Evolutionary conservation across 345 rosid genomes (phyloP).

Genomic region (Carallia pectinifolia): DNA sequence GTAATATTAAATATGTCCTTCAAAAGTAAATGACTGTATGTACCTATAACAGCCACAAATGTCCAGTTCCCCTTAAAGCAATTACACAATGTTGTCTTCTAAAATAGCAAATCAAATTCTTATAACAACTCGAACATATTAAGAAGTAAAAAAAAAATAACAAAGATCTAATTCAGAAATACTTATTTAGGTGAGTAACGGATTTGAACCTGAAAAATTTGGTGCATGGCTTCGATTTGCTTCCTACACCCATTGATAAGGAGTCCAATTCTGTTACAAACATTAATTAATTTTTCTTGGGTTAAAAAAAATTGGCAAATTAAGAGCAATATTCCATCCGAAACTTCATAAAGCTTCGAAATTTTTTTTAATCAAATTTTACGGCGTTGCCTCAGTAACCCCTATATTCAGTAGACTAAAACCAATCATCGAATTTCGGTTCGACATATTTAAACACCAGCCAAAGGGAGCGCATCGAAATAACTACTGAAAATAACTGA

Average conservation of each 20-base stretch:
- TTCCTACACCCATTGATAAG: conserved; percentile 95
- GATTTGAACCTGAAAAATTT: conserved; percentile 99
- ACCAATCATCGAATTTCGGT: no score
- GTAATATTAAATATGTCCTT: conserved; percentile 8
- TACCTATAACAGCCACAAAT: conserved; percentile 39
- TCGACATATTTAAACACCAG: no score
- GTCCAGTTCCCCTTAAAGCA: conserved; percentile 34
- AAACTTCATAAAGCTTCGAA: no score
- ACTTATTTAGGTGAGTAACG: conserved; percentile 49
- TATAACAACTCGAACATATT: conserved; percentile 25
- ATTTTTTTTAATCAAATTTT: no score
- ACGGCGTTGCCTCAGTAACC: no score
- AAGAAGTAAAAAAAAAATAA: background rate
- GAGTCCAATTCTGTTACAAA: conserved; percentile 88
- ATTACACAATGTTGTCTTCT: conserved; percentile 23
- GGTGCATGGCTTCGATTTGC: conserved; percentile 99
- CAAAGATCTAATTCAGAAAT: conserved; percentile 22
- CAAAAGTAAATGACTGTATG: conserved; percentile 25
- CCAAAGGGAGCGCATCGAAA: background rate
- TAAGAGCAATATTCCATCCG: no score
- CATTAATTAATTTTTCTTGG: conserved; percentile 59
- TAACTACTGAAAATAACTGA: background rate
- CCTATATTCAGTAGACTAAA: no score
- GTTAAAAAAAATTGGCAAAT: conserved; percentile 15
- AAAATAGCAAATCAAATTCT: conserved; percentile 18